Evolutionary conservation across 2,329 filamentous ascomycete genomes (phyloP), one percentile per base, ranked within the genome.

Genomic region (Diaporthe aspalathi): DNA sequence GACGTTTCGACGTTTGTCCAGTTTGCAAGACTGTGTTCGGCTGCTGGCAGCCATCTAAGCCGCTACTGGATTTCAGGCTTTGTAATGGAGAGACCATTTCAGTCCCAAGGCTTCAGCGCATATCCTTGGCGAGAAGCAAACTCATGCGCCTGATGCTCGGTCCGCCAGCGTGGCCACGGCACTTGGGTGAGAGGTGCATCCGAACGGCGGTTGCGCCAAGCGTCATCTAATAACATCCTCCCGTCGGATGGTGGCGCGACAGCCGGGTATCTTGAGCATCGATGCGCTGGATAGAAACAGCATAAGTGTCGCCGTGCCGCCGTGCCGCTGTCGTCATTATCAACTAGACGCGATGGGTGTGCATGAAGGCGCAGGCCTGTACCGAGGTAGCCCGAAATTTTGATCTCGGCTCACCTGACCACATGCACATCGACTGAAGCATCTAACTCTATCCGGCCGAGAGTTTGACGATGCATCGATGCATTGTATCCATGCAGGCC

Each of bases 381-480:
- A 35, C 27, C 60, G n/a, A 35, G 35, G n/a, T 43, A 43, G 32
- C 22, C 54, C 22, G 22, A 17, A 54, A 38, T 17, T 9, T 9
- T 60, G 54, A 3, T 43, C 43, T 60, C 17, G 35, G 32, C 35
- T 43, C 11, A 24, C 14, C 5, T 32, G 32, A 32, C 32, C 5
- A 8, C 32, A 43, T 43, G 14, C 11, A 8, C 20, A n/a, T 20
- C 5, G 3, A 27, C 17, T n/a, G 14, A n/a, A 60, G n/a, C 22
- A 60, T 60, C 8, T 60, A 20, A 16, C 16, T 6, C 43, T 60
- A 43, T 60, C 35, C 54, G 29, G 54, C 43, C 16, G 32, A 57
- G 11, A 27, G n/a, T 60, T 60, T 60, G 54, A 62, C 40, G 57
- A 47, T 47, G 27, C 57, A 62, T 62, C n/a, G n/a, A n/a, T n/a